A percentile compares a stretch with the other conserved stretches of the same genome.
Conservation (phyloP, 208 protist genomes). For the Naegleria fowleri region DNA sequence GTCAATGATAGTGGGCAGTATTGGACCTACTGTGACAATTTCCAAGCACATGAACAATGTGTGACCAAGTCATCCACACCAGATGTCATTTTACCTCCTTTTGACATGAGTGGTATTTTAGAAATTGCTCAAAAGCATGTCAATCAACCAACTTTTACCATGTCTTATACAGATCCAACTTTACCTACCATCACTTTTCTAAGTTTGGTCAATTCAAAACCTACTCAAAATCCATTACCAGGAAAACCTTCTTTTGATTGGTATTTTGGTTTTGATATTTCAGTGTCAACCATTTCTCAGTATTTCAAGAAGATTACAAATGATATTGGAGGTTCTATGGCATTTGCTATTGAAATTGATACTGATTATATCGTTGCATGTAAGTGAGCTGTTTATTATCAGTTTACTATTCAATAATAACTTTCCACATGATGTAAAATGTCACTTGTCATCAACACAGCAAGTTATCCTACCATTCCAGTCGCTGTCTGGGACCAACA, state of each 20-base stretch:
- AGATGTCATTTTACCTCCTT: background rate
- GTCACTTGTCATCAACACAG: too few relatives aligned
- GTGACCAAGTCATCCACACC: background rate
- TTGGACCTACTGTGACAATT: background rate
- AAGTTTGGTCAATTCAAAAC: background rate
- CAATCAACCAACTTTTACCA: background rate
- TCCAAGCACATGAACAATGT: background rate
- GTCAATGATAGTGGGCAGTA: background rate
- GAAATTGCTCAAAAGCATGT: background rate
- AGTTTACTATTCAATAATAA: too few relatives aligned
- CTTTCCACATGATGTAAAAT: too few relatives aligned
- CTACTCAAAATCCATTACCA: background rate
- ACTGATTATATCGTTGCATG: background rate
- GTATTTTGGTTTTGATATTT: background rate
- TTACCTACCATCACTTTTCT: background rate
- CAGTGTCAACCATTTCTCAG: background rate
- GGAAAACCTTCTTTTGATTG: background rate
- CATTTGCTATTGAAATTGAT: background rate
- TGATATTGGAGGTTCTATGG: background rate
- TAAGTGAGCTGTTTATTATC: too few relatives aligned
- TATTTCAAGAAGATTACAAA: background rate
- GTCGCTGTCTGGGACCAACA: background rate
- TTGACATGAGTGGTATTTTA: background rate
- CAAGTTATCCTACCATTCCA: background rate
- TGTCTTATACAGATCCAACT: background rate